Conservation (phyloP, 805 yeast genomes). For the Wickerhamomyces rabaulensis region DNA sequence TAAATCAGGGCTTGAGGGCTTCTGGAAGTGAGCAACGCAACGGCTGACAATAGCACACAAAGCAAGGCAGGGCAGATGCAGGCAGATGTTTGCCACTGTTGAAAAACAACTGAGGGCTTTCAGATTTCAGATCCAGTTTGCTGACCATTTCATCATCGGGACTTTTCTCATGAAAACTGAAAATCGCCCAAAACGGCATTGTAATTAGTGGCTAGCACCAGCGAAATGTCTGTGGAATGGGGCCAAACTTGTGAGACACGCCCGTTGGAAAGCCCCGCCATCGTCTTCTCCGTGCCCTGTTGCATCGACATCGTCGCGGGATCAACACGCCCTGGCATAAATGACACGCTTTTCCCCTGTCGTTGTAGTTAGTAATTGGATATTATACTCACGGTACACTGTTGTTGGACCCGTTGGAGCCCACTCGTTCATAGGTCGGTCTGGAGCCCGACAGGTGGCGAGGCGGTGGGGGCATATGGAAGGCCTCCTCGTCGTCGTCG, state of each 20-base stretch:
- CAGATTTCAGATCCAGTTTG: no score
- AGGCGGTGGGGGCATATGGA: conserved; percentile 19
- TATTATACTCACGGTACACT: conserved; percentile 8
- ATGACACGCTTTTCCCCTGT: neutral
- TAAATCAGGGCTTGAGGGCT: no score
- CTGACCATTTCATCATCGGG: neutral
- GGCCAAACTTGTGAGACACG: neutral
- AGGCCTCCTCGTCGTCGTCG: conserved; percentile 35
- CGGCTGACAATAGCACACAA: no score
- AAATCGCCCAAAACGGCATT: neutral
- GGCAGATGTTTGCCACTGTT: no score
- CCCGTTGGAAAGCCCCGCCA: neutral
- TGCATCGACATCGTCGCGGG: neutral
- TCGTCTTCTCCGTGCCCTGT: neutral
- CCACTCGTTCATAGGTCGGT: conserved; percentile 16
- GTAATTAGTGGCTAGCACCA: no score
- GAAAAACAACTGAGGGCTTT: no score
- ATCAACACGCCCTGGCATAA: neutral
- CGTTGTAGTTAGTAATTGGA: no score
- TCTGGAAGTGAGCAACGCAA: no score
- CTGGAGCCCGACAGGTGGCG: conserved; percentile 1
- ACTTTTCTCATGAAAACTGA: neutral
- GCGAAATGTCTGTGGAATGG: no score
- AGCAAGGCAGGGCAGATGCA: no score
- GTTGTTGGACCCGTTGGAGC: conserved; percentile 10